Percentiles rank a stretch among this genome's conserved stretches.
Evolutionary conservation across 129 eudicot genomes (phyloP).

Genomic region (Lactuca saligna): DNA sequence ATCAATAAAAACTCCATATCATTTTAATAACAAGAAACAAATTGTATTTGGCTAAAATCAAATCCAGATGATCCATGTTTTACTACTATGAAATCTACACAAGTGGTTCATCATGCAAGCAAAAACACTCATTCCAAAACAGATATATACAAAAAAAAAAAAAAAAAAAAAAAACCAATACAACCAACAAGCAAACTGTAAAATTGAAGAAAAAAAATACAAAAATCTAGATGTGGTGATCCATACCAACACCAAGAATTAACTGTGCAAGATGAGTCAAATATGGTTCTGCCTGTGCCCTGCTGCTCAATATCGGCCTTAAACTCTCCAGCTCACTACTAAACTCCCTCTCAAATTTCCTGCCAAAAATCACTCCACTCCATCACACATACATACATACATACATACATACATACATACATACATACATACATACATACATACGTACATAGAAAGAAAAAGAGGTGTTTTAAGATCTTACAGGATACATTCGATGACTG

Average conservation of each 20-base stretch:
- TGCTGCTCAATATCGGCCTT: conserved; percentile 88
- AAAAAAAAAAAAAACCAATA: neutral
- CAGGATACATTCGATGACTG: conserved; percentile 67
- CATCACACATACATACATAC: neutral
- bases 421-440: no score
- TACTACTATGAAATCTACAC: neutral
- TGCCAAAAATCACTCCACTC: no score
- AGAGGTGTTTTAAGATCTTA: conserved; percentile 32
- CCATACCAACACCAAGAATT: conserved; percentile 89
- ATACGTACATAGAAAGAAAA: no score
- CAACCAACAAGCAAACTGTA: neutral
- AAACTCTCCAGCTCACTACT: conserved; percentile 72
- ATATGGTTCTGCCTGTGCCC: conserved; percentile 93
- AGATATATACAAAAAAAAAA: neutral
- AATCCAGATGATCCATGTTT: neutral
- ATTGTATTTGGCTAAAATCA: no score
- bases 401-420: no score
- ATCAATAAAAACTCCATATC: neutral
- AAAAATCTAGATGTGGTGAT: conserved; percentile 37
- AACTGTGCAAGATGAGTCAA: conserved; percentile 98
- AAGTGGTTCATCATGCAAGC: neutral
- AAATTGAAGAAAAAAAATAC: neutral
- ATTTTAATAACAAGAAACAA: neutral
- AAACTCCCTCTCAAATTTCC: no score
- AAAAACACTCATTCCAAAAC: neutral